Base-by-base conservation (phyloP, 2,329 filamentous ascomycete species). In the Aureobasidium subglaciale region DNA sequence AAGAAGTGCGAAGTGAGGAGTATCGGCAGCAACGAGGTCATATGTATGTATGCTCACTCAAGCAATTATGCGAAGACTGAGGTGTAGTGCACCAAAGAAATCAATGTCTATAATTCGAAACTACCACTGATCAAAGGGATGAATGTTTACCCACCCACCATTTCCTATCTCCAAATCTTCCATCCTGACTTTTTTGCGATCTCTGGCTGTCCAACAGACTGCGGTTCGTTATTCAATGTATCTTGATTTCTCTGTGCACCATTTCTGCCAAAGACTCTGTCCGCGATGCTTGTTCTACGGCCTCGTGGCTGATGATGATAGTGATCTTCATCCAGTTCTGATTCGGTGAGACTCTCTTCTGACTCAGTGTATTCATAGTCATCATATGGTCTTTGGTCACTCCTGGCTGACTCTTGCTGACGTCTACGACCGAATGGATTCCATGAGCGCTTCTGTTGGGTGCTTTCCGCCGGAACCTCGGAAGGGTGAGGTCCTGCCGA, bases 131-230 rank as follows among this genome's bases (percentile, higher is more conserved):
- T n/a, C n/a, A n/a, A n/a, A n/a, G n/a, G n/a, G n/a, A n/a, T n/a
- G n/a, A n/a, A n/a, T n/a, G n/a, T n/a, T n/a, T n/a, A n/a, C n/a
- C n/a, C 25, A 1, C 20, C 7, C 25, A 24, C 22, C 7, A 34
- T 5, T 43, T n/a, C 27, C 40, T 22, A 48, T 60, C 46, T 49
- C 70, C 68, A 68, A 61, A 70, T 67, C 67, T 68, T 69, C 68
- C 65, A 71, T 61, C 64, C 67, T 58, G 59, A 65, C 60, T 73
- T 74, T 50, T 69, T 74, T 58, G 69, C 16, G 16, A 6, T 6
- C 2, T 52, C 35, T 24, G 40, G 64, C n/a, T 65, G 67, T 54
- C 67, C 64, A 55, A 30, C 5, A 29, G 29, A 24, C 34, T 50
- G 29, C 24, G 46, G n/a, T 18, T 49, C 38, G 4, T 24, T 18